Evolutionary conservation across 192 early-diverging fungal genomes (phyloP), one percentile per base, ranked within the genome.

Genomic region (Nowakowskiella sp.): DNA sequence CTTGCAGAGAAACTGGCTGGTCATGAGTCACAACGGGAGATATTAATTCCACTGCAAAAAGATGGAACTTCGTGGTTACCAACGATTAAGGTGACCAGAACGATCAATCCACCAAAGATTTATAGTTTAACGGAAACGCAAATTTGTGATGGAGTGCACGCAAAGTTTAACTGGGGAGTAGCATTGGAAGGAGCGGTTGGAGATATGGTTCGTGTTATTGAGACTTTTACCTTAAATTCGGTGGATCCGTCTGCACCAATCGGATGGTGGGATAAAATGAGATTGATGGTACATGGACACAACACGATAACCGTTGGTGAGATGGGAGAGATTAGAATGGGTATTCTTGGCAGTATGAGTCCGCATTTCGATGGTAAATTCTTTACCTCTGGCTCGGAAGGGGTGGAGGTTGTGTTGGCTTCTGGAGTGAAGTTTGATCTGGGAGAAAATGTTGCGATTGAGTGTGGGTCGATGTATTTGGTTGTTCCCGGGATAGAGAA

Each of bases 261-360:
- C 26, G 57, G 74, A 25, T 76, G 77, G 77, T 79, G 77, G 77
- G 77, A 79, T 48, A 79, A 79, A 47, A 46, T 73, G 23, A 46
- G 77, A 4, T 34, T 76, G 8, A 66, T 79, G 19, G n/a, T 73
- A 30, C 77, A 79, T 56, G 66, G 74, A 5, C 48, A 47, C 30
- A 55, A 71, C 45, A 60, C 47, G 10, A 26, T 76, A 4, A 64
- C 62, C 13, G 68, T 63, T 2, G 63, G 62, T 47, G n/a, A n/a
- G n/a, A n/a, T n/a, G n/a, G 76, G 76, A 3, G 60, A 62, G 19
- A 31, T 78, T 27, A 51, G 53, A 23, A 23, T 70, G 13, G 64
- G 67, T 1, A 57, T 74, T 25, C 52, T 76, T n/a, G 71, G 77
- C 21, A 65, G 65, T 6, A 36, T 31, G 4, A 58, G 61, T 4